A percentile compares a stretch with the other conserved stretches of the same genome.
Conservation (phyloP, 805 yeast species). For the Nakazawaea ernobii region DNA sequence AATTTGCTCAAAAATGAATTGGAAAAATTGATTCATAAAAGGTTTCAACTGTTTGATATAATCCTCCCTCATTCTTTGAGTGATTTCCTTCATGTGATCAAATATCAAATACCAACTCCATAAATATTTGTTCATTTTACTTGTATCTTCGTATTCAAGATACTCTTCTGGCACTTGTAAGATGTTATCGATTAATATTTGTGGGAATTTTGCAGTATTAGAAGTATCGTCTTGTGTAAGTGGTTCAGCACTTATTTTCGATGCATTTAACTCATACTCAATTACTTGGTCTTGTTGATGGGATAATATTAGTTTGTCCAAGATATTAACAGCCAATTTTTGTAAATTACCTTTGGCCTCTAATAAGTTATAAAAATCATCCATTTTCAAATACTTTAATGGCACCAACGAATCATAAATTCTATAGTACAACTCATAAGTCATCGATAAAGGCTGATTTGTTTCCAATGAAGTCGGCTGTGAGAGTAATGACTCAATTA, state of each 20-base stretch:
- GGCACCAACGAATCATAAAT: conserved; percentile 24
- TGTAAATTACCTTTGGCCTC: conserved; percentile 25
- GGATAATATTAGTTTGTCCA: conserved; percentile 34
- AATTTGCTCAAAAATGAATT: conserved; percentile 49
- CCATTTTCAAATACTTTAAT: conserved; percentile 23
- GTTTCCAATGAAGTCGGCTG: conserved; percentile 18
- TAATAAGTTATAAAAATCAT: conserved; percentile 30
- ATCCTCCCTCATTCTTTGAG: conserved; percentile 55
- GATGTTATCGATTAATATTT: conserved; percentile 30
- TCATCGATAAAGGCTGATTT: conserved; percentile 28
- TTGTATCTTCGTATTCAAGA: conserved; percentile 32
- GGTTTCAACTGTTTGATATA: conserved; percentile 53
- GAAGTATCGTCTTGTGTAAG: conserved; percentile 17
- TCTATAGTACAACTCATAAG: conserved; percentile 30
- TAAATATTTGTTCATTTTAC: conserved; percentile 36
- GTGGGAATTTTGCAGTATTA: conserved; percentile 32
- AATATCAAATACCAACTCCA: conserved; percentile 69
- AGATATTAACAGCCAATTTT: conserved; percentile 34
- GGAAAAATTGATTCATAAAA: conserved; percentile 41
- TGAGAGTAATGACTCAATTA: conserved; percentile 36
- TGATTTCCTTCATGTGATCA: conserved; percentile 55
- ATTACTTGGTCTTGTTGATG: conserved; percentile 56
- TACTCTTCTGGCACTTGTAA: conserved; percentile 28
- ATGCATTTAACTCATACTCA: conserved; percentile 50
- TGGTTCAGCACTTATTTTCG: conserved; percentile 23